These are phyloP conservation scores for Nissolia schottii DNA, from an alignment of 306 rosid genomes.

Conservation along the genomic window DNA sequence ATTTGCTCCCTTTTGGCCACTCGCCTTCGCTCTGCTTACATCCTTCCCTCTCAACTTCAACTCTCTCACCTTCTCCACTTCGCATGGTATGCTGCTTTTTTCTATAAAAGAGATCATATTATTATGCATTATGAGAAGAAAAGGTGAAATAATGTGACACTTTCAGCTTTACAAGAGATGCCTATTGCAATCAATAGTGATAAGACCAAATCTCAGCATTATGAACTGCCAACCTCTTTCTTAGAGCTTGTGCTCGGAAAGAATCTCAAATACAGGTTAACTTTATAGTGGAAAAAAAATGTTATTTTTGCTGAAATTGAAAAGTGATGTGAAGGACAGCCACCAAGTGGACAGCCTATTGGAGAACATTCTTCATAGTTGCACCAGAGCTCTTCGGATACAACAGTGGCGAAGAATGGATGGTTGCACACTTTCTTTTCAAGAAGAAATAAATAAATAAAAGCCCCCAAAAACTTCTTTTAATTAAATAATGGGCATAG, in stretches of 20 bases:
- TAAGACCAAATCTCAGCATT: constrained; percentile 69
- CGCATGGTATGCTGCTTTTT: no score
- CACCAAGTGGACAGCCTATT: constrained; percentile 82
- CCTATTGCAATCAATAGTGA: constrained; percentile 83
- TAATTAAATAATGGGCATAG: background rate
- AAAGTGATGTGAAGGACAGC: constrained; percentile 87
- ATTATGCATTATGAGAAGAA: no score
- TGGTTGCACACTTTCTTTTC: constrained; percentile 76
- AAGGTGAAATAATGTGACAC: no score
- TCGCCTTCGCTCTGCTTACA: constrained; percentile 80
- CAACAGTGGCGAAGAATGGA: constrained; percentile 91
- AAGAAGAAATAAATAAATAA: constrained; percentile 55
- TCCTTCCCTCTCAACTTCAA: constrained; percentile 55
- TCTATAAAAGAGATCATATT: no score
- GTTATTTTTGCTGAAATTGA: no score
- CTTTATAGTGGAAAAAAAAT: no score
- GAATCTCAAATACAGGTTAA: constrained; percentile 87
- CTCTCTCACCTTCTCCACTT: constrained; percentile 58
- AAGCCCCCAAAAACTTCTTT: background rate
- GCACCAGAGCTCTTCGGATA: constrained; percentile 89
- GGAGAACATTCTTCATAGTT: constrained; percentile 91
- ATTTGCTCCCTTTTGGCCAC: constrained; percentile 61
- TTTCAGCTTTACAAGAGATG: constrained; percentile 73
- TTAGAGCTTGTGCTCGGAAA: constrained; percentile 82
- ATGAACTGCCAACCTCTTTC: constrained; percentile 88